These are phyloP conservation scores for Metschnikowia hibisci DNA, from an alignment of 805 yeast genomes.

Conservation along the genomic window DNA sequence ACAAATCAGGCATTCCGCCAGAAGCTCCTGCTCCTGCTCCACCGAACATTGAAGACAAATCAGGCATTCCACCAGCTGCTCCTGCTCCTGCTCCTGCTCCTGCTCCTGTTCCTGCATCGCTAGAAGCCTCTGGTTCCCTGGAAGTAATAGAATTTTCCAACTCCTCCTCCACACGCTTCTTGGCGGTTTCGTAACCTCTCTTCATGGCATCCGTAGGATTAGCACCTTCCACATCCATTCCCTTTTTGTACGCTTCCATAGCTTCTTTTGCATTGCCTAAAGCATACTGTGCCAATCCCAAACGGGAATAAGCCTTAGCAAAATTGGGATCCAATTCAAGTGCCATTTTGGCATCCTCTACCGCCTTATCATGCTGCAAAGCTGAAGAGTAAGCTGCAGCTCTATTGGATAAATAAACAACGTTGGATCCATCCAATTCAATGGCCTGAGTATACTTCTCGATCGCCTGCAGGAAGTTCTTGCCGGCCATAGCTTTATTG, in stretches of 20 bases:
- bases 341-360: slow-evolving; percentile 79
- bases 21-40: slow-evolving; percentile 37
- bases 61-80: slow-evolving; percentile 64
- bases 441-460: slow-evolving; percentile 80
- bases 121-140: slow-evolving; percentile 28
- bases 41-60: slow-evolving; percentile 64
- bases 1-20: slow-evolving; percentile 71
- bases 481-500: slow-evolving; percentile 80
- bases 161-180: slow-evolving; percentile 78
- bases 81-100: slow-evolving; percentile 31
- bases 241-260: slow-evolving; percentile 84
- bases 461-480: slow-evolving; percentile 67
- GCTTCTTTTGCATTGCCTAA: slow-evolving; percentile 88
- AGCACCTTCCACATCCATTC: slow-evolving; percentile 83
- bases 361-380: slow-evolving; percentile 70
- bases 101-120: slow-evolving; percentile 15
- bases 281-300: slow-evolving; percentile 94
- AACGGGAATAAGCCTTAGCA: slow-evolving; percentile 90
- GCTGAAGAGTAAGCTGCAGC: slow-evolving; percentile 93
- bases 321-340: slow-evolving; percentile 72
- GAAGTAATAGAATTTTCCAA: slow-evolving; percentile 39
- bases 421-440: slow-evolving; percentile 62
- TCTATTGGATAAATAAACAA: slow-evolving; percentile 86
- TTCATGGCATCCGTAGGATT: slow-evolving; percentile 83
- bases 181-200: slow-evolving; percentile 91